phyloP scores from a whole-genome alignment of 2,329 filamentous ascomycete species.

The Hypoxylon sp. region DNA sequence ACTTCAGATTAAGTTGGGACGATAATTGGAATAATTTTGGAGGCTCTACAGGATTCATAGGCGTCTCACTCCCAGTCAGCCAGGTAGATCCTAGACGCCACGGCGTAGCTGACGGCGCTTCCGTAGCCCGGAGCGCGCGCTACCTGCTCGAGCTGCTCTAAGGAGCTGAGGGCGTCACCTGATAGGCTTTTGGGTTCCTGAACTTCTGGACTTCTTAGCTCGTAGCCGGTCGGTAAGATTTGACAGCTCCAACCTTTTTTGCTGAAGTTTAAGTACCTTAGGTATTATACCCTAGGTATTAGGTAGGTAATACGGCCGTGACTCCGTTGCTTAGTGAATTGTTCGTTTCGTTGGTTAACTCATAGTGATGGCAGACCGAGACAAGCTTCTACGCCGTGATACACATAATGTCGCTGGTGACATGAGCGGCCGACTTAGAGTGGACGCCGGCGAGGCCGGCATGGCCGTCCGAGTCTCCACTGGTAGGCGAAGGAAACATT shows the following conservation, averaged over 20 bases:
- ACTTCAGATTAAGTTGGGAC: slow-evolving; percentile 12
- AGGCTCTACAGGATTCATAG: slow-evolving; percentile 5
- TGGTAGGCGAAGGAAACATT: slow-evolving; percentile 33
- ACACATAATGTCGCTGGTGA: neutral
- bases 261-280: too few species aligned
- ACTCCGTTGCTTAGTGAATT: slow-evolving; percentile 16
- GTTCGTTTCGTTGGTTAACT: slow-evolving; percentile 6
- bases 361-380: neutral
- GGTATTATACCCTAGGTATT: too few species aligned
- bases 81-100: slow-evolving; percentile 1
- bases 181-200: too few species aligned
- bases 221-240: too few species aligned
- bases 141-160: neutral
- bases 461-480: slow-evolving; percentile 34
- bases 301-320: too few species aligned
- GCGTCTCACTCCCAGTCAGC: neutral
- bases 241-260: too few species aligned
- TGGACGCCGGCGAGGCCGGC: slow-evolving; percentile 35
- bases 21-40: slow-evolving; percentile 14
- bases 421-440: slow-evolving; percentile 27
- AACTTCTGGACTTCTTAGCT: too few species aligned
- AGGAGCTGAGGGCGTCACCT: slow-evolving; percentile 29
- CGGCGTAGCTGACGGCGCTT: neutral
- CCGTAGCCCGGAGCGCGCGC: slow-evolving; percentile 8
- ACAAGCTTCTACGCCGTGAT: neutral